phyloP scores from a whole-genome alignment of 2,329 filamentous ascomycete genomes.

The Monilinia fructicola region DNA sequence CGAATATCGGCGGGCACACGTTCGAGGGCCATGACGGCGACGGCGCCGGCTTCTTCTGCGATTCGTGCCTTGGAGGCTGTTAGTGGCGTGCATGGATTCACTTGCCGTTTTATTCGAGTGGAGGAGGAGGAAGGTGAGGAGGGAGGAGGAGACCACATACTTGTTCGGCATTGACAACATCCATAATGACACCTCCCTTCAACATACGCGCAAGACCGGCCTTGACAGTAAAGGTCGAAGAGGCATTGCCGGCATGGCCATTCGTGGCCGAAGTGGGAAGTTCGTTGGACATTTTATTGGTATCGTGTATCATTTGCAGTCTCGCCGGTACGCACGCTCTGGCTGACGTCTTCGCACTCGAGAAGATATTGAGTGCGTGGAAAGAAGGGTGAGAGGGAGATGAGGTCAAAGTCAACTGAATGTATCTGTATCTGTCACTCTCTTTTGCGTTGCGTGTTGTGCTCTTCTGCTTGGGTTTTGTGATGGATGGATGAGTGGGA shows the following conservation, averaged over 20 bases:
- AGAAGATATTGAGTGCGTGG: neutral
- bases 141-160: constrained; percentile 43
- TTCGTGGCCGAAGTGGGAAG: constrained; percentile 44
- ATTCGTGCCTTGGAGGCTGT: constrained; percentile 70
- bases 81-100: constrained; percentile 22
- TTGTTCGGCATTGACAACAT: constrained; percentile 89
- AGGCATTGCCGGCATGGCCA: constrained; percentile 30
- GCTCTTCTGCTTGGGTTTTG: no score
- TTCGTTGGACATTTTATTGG: constrained; percentile 42
- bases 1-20: constrained; percentile 96
- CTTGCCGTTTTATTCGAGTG: constrained; percentile 9
- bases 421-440: neutral
- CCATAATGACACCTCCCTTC: constrained; percentile 99
- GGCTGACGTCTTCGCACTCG: no score
- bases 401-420: neutral
- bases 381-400: neutral
- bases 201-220: constrained; percentile 95
- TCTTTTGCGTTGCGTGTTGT: no score
- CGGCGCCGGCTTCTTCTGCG: constrained; percentile 93
- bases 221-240: constrained; percentile 77
- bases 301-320: constrained; percentile 32
- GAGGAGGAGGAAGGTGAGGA: neutral
- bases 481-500: no score
- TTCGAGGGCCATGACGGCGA: constrained; percentile 97
- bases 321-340: constrained; percentile 34